Percentiles rank a stretch among this genome's conserved stretches.
Evolutionary conservation across 1,284 basidiomycete genomes (phyloP).

Genomic region (Wolfiporia cocos): DNA sequence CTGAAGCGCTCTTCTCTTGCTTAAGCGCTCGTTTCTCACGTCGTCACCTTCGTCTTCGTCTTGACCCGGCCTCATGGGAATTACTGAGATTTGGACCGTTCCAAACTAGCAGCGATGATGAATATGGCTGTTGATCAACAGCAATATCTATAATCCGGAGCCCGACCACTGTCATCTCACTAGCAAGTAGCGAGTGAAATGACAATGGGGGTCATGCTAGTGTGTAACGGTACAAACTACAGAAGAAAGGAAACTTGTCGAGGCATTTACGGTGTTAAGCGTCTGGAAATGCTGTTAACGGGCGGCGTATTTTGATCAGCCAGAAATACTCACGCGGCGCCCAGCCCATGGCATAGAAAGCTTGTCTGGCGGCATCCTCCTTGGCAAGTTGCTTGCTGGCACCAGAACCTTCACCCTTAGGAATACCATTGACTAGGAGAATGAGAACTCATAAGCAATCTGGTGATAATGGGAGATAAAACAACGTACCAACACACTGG

Average conservation of each 20-base stretch:
- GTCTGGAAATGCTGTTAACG: not conserved
- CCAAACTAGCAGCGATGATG: conserved; percentile 8
- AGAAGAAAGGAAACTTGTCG: conserved; percentile 1
- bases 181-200: not conserved
- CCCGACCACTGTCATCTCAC: conserved; percentile 1
- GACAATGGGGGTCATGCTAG: conserved; percentile 11
- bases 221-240: conserved; percentile 15
- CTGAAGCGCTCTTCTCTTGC: too few relatives aligned
- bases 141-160: conserved; percentile 5
- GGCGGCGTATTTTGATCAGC: not conserved
- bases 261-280: not conserved
- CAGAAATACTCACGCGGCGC: conserved; percentile 28
- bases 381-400: conserved; percentile 67
- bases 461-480: not conserved
- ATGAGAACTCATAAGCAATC: not conserved
- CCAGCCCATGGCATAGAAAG: conserved; percentile 70
- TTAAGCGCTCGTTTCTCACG: too few relatives aligned
- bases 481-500: conserved; percentile 38
- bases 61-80: too few relatives aligned
- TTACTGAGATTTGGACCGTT: conserved; percentile 12
- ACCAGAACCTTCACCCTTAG: conserved; percentile 55
- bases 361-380: conserved; percentile 65
- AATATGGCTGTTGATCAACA: conserved; percentile 2
- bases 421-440: conserved; percentile 57
- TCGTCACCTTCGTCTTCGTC: not conserved